Evolutionary conservation across 345 rosid genomes (phyloP), one percentile per base, ranked within the genome.

Genomic region (Lepidium didymum): DNA sequence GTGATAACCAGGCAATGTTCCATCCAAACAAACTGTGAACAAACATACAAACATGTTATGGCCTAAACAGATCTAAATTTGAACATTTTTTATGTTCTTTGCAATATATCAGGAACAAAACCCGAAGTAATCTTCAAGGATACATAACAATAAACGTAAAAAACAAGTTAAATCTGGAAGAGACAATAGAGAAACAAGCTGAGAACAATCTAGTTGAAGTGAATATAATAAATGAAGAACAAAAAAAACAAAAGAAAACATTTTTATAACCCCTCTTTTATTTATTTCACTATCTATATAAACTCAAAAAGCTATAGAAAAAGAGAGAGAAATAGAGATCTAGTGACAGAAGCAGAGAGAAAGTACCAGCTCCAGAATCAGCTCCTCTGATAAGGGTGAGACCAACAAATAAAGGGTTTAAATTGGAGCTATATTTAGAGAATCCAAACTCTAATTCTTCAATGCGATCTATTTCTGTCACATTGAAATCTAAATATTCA

Each of bases 1-100:
- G 78, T 93, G 98, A 73, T 93, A 93, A 19, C 97, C 98, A 10
- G 98, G 98, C 70, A 90, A 70, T 44, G 96, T 86, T 79, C 98
- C 98, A 83, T 93, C 98, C 82, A 93, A 80, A 77, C 98, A 93
- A 42, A 93, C 98, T 93, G 85, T 23, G 58, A 51, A 63, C 45
- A 51, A 67, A 74, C 19, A 74, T 33, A 65, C 9, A 57, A 12
- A 45, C 51, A 76, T 61, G 40, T 56, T 67, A 47, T 62, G 36
- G 59, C 45, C 45, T 19, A 47, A 56, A n/a, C 29, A n/a, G 2
- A 46, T 12, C 47, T 31, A 57, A 4, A 54, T 46, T 55, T 36
- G 44, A 21, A 12, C 33, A 21, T 8, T 35, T 18, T 58, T 36
- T 27, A 1, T 53, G 37, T 27, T 15, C 34, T 21, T 35, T 23